Evolutionary conservation across 345 rosid genomes (phyloP), one percentile per base, ranked within the genome.

Genomic region (Aegle marmelos): DNA sequence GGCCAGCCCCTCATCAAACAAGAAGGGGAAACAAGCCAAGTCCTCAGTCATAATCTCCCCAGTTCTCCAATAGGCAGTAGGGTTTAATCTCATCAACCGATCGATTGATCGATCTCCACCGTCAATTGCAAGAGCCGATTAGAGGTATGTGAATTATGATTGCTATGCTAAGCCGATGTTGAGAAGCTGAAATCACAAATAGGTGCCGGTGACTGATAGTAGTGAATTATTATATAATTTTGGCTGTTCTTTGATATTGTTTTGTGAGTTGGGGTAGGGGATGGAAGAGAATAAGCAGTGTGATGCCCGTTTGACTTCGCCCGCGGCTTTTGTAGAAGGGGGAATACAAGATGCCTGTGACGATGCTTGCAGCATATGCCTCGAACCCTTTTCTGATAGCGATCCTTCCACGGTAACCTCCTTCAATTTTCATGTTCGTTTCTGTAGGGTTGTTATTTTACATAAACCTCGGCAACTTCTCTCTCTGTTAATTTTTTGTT

Each of bases 311-410:
- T 64, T 91, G 90, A 91, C 92, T 11, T 95, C 99, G 0, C 94
- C 98, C 19, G 98, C 94, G 22, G 99, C 99, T 45, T 95, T 95
- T 83, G 99, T 95, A 27, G 94, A 95, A 86, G 99, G 99, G 2
- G 99, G 99, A 72, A 88, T 95, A 61, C 99, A 95, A 83, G 99
- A 95, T 33, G 83, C 99, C 61, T 95, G 99, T 83, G 99, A 95
- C 82, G 98, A 95, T 79, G 88, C 98, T 48, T 95, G 99, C 87
- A 95, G 99, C 90, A 95, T 95, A 54, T 95, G 99, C 80, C 99
- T 95, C 48, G 99, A 95, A 85, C 83, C 76, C 72, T 95, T 95
- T 71, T 87, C 87, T 37, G 95, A 95, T 33, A 88, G 87, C 53
- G 97, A 93, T 78, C 99, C 99, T 25, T 93, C 99, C 0, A 86